phyloP scores from a whole-genome alignment of 1,284 basidiomycete genomes.

The Sporisorium scitamineum region DNA sequence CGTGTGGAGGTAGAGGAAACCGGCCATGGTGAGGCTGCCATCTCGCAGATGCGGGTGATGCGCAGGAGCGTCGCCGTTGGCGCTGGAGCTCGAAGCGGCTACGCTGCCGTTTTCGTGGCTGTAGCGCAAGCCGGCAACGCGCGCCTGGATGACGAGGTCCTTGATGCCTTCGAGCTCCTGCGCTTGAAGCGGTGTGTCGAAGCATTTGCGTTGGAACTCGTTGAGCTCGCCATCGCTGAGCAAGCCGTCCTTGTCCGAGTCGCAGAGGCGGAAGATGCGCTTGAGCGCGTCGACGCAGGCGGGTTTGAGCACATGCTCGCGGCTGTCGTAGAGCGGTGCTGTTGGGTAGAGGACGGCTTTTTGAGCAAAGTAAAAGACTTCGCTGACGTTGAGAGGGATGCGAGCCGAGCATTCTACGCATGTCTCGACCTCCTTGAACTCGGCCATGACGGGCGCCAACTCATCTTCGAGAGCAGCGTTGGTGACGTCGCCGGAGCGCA shows the following conservation, averaged over 20 bases:
- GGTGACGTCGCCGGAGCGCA: constrained; percentile 90
- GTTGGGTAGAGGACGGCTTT: constrained; percentile 98
- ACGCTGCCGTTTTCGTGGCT: constrained; percentile 49
- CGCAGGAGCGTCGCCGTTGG: constrained; percentile 37
- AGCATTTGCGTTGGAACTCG: constrained; percentile 96
- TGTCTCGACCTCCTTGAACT: constrained; percentile 80
- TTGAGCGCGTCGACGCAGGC: constrained; percentile 88
- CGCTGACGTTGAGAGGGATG: constrained; percentile 83
- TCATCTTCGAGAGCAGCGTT: constrained; percentile 90
- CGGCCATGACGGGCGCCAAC: constrained; percentile 68
- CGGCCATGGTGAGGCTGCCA: constrained; percentile 86
- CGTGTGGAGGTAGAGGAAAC: constrained; percentile 94
- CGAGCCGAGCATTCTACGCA: constrained; percentile 96
- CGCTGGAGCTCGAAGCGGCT: constrained; percentile 44
- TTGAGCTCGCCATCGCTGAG: constrained; percentile 92
- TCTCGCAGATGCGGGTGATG: constrained; percentile 65
- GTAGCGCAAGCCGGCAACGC: constrained; percentile 46
- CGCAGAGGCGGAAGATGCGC: constrained; percentile 96
- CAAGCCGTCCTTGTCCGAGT: constrained; percentile 92
- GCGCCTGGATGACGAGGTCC: constrained; percentile 61
- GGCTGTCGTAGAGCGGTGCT: constrained; percentile 94
- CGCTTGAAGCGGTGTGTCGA: constrained; percentile 88
- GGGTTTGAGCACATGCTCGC: constrained; percentile 86
- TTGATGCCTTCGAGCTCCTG: constrained; percentile 83
- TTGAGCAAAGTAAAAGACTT: constrained; percentile 99